Evolutionary conservation across 495 filamentous ascomycete species (phyloP), one percentile per base, ranked within the genome.

Genomic region (Astrothelium subdiscretum): DNA sequence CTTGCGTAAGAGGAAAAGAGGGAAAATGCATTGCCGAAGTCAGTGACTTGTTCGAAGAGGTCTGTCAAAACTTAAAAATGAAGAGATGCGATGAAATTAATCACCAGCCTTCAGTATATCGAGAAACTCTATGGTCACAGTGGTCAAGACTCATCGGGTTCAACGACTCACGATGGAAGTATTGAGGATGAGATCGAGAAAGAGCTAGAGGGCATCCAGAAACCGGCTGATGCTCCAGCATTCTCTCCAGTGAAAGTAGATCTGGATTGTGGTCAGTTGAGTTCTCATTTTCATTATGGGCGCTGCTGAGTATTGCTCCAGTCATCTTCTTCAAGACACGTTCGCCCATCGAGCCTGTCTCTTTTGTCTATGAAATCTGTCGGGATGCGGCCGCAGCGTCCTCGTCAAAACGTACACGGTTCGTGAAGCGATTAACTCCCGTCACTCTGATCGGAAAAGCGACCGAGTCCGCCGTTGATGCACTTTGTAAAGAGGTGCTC

Each of bases 351-450:
- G 86, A 96, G 52, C 91, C 94, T 0, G 87, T 92, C 3, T 76
- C 83, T 60, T 82, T 97, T 67, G 90, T 95, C 12, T 81, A 85
- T 64, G 74, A 77, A 31, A 83, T 99, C 61, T 92, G 89, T 72
- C 67, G 74, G 60, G 88, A 95, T 83, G 64, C 75, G 32, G 73
- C 69, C 32, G 40, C 67, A 66, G 76, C 63, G 63, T 75, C 77
- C 51, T 74, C 70, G n/a, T 79, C 72, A 64, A 83, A 88, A 70
- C 81, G 79, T 63, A 83, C 81, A 64, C 84, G 90, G 60, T 96
- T 83, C 69, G 80, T 92, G 31, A 92, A 94, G 72, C 81, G 95
- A 62, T 76, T 99, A 67, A 95, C 90, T 20, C 94, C 94, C 1
- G 80, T 96, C 62, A 84, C 79, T 3, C 72, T 80, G 20, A 88